Evolutionary conservation across 176 grass and related monocot species (phyloP).

Genomic region (bread wheat (Triticum aestivum)): IWGSC_CS_RefSeq_v2.1 NC_057814.1:539534361-539534860

Average conservation of each 20-base stretch:
- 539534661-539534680: not conserved
- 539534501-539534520: not conserved
- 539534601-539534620: not conserved
- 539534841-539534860: not conserved
- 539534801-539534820: not conserved
- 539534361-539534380: not conserved
- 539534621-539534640: not conserved
- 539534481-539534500: not conserved
- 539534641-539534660: not conserved
- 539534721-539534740: no score
- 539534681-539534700: not conserved
- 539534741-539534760: not conserved
- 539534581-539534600: slow-evolving; percentile 51
- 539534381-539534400: not conserved
- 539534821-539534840: not conserved
- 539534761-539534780: not conserved
- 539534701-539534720: not conserved
- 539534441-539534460: not conserved
- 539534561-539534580: not conserved
- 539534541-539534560: not conserved
- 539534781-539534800: no score
- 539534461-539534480: not conserved
- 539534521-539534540: not conserved
- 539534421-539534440: not conserved
- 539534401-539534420: not conserved